Conservation (phyloP, 1,284 basidiomycete genomes). For the Papiliotrema laurentii region DNA sequence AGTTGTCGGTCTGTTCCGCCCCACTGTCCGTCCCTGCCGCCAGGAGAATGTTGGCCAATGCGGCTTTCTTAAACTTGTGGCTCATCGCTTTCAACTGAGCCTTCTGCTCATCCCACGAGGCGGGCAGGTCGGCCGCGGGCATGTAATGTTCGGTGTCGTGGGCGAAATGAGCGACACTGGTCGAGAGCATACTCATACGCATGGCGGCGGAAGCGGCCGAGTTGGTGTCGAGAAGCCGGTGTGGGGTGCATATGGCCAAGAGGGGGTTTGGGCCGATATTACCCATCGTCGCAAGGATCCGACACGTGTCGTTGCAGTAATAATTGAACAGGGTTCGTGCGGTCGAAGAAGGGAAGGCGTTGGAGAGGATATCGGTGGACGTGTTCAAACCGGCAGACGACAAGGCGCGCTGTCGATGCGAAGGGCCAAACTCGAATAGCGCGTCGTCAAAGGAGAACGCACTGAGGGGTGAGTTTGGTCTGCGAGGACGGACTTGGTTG, state of each 20-base stretch:
- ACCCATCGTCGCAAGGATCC: conserved; percentile 33
- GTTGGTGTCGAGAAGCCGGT: conserved; percentile 28
- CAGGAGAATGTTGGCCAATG: conserved; percentile 25
- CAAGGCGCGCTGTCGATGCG: conserved; percentile 15
- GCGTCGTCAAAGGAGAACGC: conserved; percentile 19
- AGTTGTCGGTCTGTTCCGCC: conserved; percentile 17
- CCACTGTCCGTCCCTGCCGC: conserved; percentile 14
- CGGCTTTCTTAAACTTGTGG: conserved; percentile 25
- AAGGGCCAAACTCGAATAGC: conserved; percentile 29
- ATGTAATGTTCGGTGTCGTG: conserved; percentile 19
- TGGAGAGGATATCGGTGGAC: conserved; percentile 22
- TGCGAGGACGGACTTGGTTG: not conserved
- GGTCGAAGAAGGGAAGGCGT: conserved; percentile 30
- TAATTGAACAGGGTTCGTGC: conserved; percentile 32
- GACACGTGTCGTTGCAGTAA: conserved; percentile 25
- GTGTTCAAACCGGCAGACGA: conserved; percentile 4
- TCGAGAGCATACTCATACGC: conserved; percentile 33
- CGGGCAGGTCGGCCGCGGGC: conserved; percentile 3
- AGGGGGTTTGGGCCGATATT: conserved; percentile 34
- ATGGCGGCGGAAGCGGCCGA: conserved; percentile 31
- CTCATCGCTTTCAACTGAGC: conserved; percentile 17
- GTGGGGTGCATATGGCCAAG: conserved; percentile 26
- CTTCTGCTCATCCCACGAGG: conserved; percentile 13
- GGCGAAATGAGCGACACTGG: conserved; percentile 24
- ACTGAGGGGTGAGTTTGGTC: conserved; percentile 3